Base-by-base conservation (phyloP, 2,329 filamentous ascomycete species). In the Ceratocystis cubensis region DNA sequence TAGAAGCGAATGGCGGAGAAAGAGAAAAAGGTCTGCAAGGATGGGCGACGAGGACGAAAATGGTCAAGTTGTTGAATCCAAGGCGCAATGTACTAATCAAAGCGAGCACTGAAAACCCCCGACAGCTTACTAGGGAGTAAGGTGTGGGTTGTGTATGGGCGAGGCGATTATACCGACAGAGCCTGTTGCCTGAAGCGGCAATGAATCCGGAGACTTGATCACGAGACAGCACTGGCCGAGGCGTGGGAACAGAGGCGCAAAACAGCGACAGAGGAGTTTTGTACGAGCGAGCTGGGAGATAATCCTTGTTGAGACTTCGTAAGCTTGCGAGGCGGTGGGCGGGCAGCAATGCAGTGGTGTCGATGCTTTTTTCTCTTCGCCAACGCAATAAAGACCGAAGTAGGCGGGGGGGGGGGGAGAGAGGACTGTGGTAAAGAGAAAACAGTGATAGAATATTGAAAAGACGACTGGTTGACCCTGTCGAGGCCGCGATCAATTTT, bases 271-370 rank as follows among this genome's bases (percentile, higher is more conserved):
- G 48, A 41, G 10, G 37, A 50, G 20, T 22, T 50, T 50, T 50
- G 48, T 22, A 50, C 48, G n/a, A 20, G 17, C 37, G 37, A 41
- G 13, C 28, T 30, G 13, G 15, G 22, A 15, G 53, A 22, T 2
- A 33, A 57, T 57, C 53, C 53, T 28, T 57, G 53, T 57, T 28
- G 22, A 33, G 28, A 57, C 3, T 57, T 57, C 53, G 53, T 57
- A 57, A 57, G 10, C 53, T 28, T 15, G 53, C 17, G 53, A 57
- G 53, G 53, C 53, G 53, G 53, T 57, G 53, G 53, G 6, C 53
- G 53, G 53, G 53, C 53, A 57, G 53, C 53, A 57, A 57, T 57
- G 53, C 53, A 57, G 53, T 57, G 7, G 22, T 57, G 53, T 57
- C 28, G 53, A 33, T 33, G 53, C 28, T 57, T 57, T 57, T 33